These are phyloP conservation scores for Lotmaria passim DNA, from an alignment of 208 protist genomes.

Conservation along the genomic window DNA sequence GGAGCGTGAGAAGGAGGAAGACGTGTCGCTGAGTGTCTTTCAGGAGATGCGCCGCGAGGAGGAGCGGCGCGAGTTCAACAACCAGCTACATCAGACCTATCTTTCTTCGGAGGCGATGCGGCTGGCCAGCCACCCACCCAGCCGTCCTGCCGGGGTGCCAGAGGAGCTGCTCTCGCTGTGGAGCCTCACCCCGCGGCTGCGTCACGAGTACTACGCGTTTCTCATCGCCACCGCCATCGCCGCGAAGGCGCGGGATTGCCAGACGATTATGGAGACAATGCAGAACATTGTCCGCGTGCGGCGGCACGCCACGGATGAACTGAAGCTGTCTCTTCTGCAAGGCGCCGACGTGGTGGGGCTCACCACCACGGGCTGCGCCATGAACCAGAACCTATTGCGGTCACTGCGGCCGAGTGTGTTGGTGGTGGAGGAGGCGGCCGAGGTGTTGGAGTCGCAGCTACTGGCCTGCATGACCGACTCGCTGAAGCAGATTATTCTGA, in stretches of 20 bases:
- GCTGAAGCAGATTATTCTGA: conserved; percentile 89
- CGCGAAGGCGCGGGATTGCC: conserved; percentile 74
- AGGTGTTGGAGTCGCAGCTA: conserved; percentile 93
- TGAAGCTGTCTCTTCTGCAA: conserved; percentile 75
- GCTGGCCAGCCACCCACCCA: conserved; percentile 63
- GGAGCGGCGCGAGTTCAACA: conserved; percentile 73
- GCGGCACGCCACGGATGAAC: conserved; percentile 84
- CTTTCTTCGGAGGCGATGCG: conserved; percentile 74
- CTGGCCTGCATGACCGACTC: conserved; percentile 93
- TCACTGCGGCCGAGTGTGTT: conserved; percentile 85
- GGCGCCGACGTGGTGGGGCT: conserved; percentile 92
- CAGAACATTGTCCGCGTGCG: conserved; percentile 71
- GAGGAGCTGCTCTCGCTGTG: conserved; percentile 82
- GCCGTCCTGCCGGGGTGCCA: conserved; percentile 57
- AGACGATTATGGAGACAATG: conserved; percentile 79
- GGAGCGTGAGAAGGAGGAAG: conserved; percentile 59
- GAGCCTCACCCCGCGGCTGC: conserved; percentile 71
- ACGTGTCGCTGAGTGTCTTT: conserved; percentile 83
- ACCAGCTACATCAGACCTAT: conserved; percentile 71
- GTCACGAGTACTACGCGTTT: conserved; percentile 88
- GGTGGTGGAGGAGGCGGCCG: conserved; percentile 94
- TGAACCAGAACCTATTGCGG: conserved; percentile 89
- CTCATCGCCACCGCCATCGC: conserved; percentile 81
- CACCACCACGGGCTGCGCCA: conserved; percentile 93
- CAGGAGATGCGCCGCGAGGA: conserved; percentile 90